Percentiles rank a stretch among this genome's conserved stretches.
phyloP scores from a whole-genome alignment of 306 rosid species.

The Morella rubra region DNA sequence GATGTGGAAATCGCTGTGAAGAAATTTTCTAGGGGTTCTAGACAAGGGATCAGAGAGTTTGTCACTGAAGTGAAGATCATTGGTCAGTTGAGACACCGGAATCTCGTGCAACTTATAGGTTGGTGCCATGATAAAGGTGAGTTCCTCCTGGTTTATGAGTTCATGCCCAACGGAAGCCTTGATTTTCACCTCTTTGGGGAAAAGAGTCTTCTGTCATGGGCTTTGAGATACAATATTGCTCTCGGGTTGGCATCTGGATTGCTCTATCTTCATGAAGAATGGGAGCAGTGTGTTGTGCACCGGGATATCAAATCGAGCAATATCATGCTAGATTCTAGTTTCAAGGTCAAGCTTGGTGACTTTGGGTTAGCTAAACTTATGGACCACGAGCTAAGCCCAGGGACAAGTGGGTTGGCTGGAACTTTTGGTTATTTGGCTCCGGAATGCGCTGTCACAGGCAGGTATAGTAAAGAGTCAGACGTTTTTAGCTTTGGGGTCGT shows the following conservation, averaged over 20 bases:
- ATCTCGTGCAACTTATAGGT: slow-evolving; percentile 33
- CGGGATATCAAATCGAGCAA: slow-evolving; percentile 40
- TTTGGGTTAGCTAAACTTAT: slow-evolving; percentile 35
- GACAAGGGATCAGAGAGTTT: slow-evolving; percentile 42
- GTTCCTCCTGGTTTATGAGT: slow-evolving; percentile 32
- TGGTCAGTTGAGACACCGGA: slow-evolving; percentile 26
- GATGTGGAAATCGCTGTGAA: slow-evolving; percentile 39
- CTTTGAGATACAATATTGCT: too few relatives aligned
- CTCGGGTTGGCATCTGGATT: slow-evolving; percentile 38
- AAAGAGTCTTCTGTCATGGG: neutral
- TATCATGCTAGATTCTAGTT: slow-evolving; percentile 33
- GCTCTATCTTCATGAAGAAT: slow-evolving; percentile 42
- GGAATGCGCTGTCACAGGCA: slow-evolving; percentile 31
- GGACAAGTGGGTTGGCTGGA: slow-evolving; percentile 32
- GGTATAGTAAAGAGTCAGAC: slow-evolving; percentile 33
- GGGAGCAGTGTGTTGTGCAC: slow-evolving; percentile 40
- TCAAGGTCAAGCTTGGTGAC: slow-evolving; percentile 37
- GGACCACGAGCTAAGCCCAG: slow-evolving; percentile 33
- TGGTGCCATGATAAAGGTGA: slow-evolving; percentile 21
- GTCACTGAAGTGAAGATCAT: slow-evolving; percentile 36
- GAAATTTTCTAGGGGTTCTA: slow-evolving; percentile 34
- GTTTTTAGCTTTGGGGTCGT: slow-evolving; percentile 37
- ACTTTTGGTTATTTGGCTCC: slow-evolving; percentile 43
- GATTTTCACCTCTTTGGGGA: slow-evolving; percentile 24
- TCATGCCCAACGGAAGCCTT: slow-evolving; percentile 40